Evolutionary conservation across 2,329 filamentous ascomycete genomes (phyloP).

Genomic region (Aspergillus bombycis): DNA sequence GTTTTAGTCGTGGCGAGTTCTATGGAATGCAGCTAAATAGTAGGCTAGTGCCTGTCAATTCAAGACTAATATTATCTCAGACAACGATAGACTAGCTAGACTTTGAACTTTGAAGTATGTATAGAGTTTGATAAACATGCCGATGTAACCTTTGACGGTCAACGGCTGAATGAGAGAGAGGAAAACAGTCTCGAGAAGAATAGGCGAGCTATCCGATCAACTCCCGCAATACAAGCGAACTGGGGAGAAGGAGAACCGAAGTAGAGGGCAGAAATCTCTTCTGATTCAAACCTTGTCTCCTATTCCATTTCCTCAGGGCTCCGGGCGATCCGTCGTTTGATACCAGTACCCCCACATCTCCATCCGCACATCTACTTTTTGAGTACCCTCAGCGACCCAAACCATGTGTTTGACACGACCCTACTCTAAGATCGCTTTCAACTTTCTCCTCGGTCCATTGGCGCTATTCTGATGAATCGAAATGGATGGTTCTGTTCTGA

Average conservation of each 20-base stretch:
- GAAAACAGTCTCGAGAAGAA: neutral
- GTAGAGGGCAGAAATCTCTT: neutral
- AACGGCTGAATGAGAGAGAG: neutral
- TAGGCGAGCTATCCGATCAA: neutral
- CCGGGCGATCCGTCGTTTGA: neutral
- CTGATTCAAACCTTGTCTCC: neutral
- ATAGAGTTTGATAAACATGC: neutral
- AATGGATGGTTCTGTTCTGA: neutral
- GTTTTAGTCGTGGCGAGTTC: neutral
- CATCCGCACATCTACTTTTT: neutral
- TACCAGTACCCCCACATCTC: neutral
- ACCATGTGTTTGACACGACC: neutral
- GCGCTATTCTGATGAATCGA: neutral
- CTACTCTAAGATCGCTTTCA: neutral
- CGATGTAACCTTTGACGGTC: conserved; percentile 1
- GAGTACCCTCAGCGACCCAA: neutral
- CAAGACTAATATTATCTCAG: no score
- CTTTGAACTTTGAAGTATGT: no score
- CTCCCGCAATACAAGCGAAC: neutral
- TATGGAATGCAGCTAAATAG: neutral
- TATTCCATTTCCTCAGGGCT: neutral
- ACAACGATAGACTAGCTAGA: neutral
- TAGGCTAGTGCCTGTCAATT: neutral
- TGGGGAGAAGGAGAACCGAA: no score
- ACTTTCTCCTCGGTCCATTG: neutral